These are phyloP conservation scores for Primulina huaijiensis DNA, from an alignment of 257 asterid species.

Conservation along the genomic window DNA sequence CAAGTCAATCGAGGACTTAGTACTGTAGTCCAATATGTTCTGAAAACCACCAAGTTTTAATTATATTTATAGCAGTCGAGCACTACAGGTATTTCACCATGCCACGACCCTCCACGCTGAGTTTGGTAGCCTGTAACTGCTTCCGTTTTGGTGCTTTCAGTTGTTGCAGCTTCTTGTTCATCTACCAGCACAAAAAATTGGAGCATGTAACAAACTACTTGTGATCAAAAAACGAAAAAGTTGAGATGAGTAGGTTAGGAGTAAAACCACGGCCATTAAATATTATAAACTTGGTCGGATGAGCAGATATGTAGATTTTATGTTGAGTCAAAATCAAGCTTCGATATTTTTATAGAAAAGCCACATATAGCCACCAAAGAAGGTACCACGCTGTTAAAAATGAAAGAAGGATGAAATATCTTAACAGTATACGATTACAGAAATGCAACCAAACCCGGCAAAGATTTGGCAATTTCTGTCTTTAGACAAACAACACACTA, in stretches of 20 bases:
- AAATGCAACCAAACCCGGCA: not conserved
- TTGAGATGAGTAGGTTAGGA: not conserved
- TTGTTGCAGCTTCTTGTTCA: slow-evolving; percentile 93
- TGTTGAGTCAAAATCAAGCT: not conserved
- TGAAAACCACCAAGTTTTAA: not conserved
- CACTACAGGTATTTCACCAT: slow-evolving; percentile 81
- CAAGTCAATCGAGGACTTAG: not conserved
- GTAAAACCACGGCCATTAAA: not conserved
- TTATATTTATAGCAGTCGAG: slow-evolving; percentile 12
- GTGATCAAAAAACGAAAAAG: not conserved
- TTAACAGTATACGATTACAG: not conserved
- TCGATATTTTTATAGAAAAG: no score
- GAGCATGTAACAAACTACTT: not conserved
- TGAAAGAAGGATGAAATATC: not conserved
- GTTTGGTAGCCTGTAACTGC: slow-evolving; percentile 90
- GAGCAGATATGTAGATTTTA: not conserved
- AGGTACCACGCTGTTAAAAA: not conserved
- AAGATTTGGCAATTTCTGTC: not conserved
- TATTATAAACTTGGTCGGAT: not conserved
- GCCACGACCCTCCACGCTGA: slow-evolving; percentile 94
- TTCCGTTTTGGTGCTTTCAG: slow-evolving; percentile 78
- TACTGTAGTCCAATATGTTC: not conserved
- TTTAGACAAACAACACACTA: not conserved
- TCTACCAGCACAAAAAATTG: slow-evolving; percentile 37
- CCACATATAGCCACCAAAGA: not conserved